Evolutionary conservation across 768 basidiomycete genomes (phyloP).

Genomic region (Amanita exitialis): DNA sequence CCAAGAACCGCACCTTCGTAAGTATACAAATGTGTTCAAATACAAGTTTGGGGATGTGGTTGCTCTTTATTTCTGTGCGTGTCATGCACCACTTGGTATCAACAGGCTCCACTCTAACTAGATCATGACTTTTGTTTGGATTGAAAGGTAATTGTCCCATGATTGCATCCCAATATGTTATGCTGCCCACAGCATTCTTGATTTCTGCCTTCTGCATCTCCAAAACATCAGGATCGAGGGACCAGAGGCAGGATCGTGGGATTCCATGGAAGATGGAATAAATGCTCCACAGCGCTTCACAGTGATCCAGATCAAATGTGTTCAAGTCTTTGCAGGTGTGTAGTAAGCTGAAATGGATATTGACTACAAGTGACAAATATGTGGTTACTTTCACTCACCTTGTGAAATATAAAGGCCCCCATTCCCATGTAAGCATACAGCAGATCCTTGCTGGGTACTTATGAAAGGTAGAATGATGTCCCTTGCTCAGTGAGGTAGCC

Average conservation of each 20-base stretch:
- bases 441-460: not conserved
- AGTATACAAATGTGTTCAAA: not conserved
- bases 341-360: not conserved
- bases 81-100: not conserved
- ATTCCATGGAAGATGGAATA: constrained; percentile 7
- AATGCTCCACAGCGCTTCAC: not conserved
- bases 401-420: not conserved
- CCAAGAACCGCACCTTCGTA: not conserved
- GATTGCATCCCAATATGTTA: not conserved
- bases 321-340: constrained; percentile 1
- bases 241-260: constrained; percentile 3
- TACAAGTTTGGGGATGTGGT: constrained; percentile 3
- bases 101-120: constrained; percentile 6
- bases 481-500: constrained; percentile 5
- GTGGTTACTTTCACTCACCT: not conserved
- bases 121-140: not conserved
- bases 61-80: constrained; percentile 5
- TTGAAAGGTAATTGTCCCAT: constrained; percentile 6
- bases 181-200: constrained; percentile 1
- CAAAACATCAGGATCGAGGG: not conserved
- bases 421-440: not conserved
- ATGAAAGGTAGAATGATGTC: constrained; percentile 1
- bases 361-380: not conserved
- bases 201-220: not conserved
- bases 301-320: not conserved